phyloP scores from a whole-genome alignment of 106 monocot species.

The Dioscorea dumetorum region DNA sequence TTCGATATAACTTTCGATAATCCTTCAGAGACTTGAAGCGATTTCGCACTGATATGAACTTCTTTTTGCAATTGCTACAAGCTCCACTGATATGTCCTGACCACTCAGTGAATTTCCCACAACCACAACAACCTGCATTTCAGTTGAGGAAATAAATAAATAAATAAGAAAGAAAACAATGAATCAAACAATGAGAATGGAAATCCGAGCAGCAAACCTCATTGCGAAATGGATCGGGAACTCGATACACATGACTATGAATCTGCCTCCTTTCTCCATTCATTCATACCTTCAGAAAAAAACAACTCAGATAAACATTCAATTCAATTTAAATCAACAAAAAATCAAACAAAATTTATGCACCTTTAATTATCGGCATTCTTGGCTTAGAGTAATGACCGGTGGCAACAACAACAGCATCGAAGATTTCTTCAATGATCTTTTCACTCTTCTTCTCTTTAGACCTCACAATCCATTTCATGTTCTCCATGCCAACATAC shows the following conservation, averaged over 20 bases:
- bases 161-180: too few species aligned
- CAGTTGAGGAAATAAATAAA: too few species aligned
- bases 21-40: slow-evolving; percentile 38
- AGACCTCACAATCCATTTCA: slow-evolving; percentile 49
- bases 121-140: slow-evolving; percentile 41
- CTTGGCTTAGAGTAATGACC: slow-evolving; percentile 63
- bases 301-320: not conserved
- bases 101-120: slow-evolving; percentile 59
- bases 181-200: too few species aligned
- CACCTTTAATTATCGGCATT: slow-evolving; percentile 49
- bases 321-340: not conserved
- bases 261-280: slow-evolving; percentile 59
- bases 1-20: slow-evolving; percentile 35
- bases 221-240: slow-evolving; percentile 37
- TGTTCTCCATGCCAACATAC: slow-evolving; percentile 31
- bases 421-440: slow-evolving; percentile 43
- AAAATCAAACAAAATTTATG: not conserved
- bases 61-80: slow-evolving; percentile 38
- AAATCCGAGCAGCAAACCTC: slow-evolving; percentile 19
- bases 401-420: slow-evolving; percentile 61
- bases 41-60: slow-evolving; percentile 52
- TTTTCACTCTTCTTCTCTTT: slow-evolving; percentile 8
- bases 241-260: slow-evolving; percentile 62
- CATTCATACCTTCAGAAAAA: slow-evolving; percentile 39
- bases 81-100: slow-evolving; percentile 60